Percentiles rank a stretch among this genome's conserved stretches.
These are phyloP conservation scores for Coniophora puteana DNA, from an alignment of 1,284 basidiomycete genomes.

Conservation along the genomic window DNA sequence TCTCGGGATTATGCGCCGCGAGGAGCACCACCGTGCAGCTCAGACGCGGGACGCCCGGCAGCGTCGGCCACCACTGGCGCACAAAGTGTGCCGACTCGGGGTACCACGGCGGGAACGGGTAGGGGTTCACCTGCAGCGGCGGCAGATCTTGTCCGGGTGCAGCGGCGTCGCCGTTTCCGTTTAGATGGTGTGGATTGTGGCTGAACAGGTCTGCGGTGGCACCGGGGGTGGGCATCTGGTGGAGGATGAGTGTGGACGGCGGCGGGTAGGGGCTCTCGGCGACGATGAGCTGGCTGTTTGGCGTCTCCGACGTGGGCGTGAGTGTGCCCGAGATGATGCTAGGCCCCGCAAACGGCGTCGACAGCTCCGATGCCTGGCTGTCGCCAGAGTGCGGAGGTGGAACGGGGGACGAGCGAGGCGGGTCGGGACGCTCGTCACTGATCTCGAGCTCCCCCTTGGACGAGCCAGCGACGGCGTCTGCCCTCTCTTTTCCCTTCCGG, in stretches of 20 bases:
- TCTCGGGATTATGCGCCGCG: conserved; percentile 51
- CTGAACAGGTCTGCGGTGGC: background rate
- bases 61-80: conserved; percentile 72
- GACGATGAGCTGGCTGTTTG: background rate
- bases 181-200: conserved; percentile 2
- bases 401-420: background rate
- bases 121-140: conserved; percentile 51
- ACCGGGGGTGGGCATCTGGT: background rate
- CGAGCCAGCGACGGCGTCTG: background rate
- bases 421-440: background rate
- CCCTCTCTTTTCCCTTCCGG: background rate
- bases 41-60: conserved; percentile 54
- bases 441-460: conserved; percentile 3
- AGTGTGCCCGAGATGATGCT: no score
- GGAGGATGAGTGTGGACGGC: background rate
- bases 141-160: no score
- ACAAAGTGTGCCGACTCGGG: conserved; percentile 73
- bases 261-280: background rate
- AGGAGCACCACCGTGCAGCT: conserved; percentile 72
- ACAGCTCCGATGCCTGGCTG: no score
- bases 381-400: no score
- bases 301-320: background rate
- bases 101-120: conserved; percentile 58
- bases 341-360: no score
- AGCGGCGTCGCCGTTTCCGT: conserved; percentile 12